Evolutionary conservation across 225 moss, liverwort and hornwort genomes (phyloP), one percentile per base, ranked within the genome.

Genomic region (Sphagnum tenellum): DNA sequence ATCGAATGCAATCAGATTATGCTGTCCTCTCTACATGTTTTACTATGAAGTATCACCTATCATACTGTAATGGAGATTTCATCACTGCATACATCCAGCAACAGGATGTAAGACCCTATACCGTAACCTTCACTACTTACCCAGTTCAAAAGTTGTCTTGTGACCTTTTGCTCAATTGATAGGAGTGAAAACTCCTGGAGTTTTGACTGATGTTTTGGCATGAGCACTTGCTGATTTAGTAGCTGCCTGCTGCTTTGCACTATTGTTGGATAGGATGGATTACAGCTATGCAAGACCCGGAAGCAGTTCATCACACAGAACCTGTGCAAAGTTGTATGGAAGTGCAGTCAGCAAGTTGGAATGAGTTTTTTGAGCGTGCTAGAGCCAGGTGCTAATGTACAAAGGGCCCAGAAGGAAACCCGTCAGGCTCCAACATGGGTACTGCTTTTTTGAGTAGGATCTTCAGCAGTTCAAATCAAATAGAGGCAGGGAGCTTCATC

Each of bases 321-420:
- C 13, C 75, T 0, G 45, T 65, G 9, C 61, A 58, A 0, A 29
- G 64, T 64, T 46, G 29, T 29, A 29, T 0, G 0, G 11, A 75
- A 45, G 70, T 80, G 29, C 68, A 70, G 63, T 75, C 84, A 50
- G 63, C 64, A 4, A 44, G 44, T 63, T 84, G 80, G 80, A 4
- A 13, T 49, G 64, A 80, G 5, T 80, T 84, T 46, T 46, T 84
- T 4, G 4, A 63, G 0, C 63, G 0, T 59, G 29, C 29, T 29
- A 29, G 9, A 48, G 60, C 57, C 57, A 0, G 49, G 47, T 0
- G 57, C 69, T 12, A 8, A 9, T 52, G 6, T 9, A 52, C 7
- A 5, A 9, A 6, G 7, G 52, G 9, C 52, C 52, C 52, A 52
- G 6, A 9, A 52, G 52, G 52, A 6, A 6, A 52, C 52, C 9